phyloP scores from a whole-genome alignment of 2,329 filamentous ascomycete species.

The Alternaria incomplexa region DNA sequence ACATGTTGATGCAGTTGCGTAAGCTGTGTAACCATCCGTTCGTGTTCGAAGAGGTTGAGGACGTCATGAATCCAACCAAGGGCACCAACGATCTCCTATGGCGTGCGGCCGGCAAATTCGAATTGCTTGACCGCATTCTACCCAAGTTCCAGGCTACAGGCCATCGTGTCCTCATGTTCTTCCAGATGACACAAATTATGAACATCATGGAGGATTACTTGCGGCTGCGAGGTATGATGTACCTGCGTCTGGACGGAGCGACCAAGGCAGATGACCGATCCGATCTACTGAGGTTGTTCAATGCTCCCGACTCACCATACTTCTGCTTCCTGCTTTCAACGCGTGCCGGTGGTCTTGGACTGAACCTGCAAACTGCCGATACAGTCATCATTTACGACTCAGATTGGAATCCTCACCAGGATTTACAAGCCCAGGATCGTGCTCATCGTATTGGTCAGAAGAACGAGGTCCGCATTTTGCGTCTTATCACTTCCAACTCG shows the following conservation, averaged over 20 bases:
- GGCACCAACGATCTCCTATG: constrained; percentile 92
- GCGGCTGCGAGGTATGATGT: constrained; percentile 80
- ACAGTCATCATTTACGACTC: constrained; percentile 99
- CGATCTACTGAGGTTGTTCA: constrained; percentile 86
- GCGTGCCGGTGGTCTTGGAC: constrained; percentile 94
- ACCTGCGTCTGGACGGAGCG: constrained; percentile 91
- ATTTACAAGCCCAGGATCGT: constrained; percentile 99
- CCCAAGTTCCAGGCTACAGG: constrained; percentile 92
- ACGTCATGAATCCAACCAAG: constrained; percentile 91
- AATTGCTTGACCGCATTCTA: constrained; percentile 87
- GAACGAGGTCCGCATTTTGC: constrained; percentile 96
- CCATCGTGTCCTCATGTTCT: constrained; percentile 98
- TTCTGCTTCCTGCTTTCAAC: constrained; percentile 99
- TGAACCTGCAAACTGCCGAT: constrained; percentile 96
- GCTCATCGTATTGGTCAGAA: constrained; percentile 99
- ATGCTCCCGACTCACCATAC: constrained; percentile 86
- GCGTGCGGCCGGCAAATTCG: constrained; percentile 96
- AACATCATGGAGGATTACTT: constrained; percentile 99
- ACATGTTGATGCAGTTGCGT: constrained; percentile 99
- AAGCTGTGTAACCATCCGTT: constrained; percentile 99
- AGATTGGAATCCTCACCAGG: constrained; percentile 99
- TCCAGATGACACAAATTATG: constrained; percentile 99
- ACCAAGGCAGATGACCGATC: constrained; percentile 98
- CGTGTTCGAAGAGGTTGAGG: constrained; percentile 96
- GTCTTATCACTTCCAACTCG: constrained; percentile 94